phyloP scores from a whole-genome alignment of 148 eudicot genomes.

The Talinum fruticosum region DNA sequence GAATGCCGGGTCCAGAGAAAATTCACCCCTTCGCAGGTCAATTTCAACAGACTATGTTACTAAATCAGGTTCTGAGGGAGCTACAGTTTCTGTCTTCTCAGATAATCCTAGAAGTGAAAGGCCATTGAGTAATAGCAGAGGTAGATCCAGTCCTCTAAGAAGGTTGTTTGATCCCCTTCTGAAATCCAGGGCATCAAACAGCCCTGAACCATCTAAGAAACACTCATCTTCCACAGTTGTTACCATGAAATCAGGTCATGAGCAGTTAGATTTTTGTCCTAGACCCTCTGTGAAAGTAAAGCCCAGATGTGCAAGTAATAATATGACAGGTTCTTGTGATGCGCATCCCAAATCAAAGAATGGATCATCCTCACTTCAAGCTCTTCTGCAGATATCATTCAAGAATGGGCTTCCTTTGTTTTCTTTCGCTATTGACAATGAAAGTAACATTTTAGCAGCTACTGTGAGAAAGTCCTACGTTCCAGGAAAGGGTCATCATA shows the following conservation, averaged over 20 bases:
- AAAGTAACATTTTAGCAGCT: constrained; percentile 65
- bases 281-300: constrained; percentile 29
- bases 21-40: constrained; percentile 35
- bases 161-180: constrained; percentile 78
- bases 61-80: constrained; percentile 32
- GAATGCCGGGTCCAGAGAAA: constrained; percentile 45
- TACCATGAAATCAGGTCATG: constrained; percentile 27
- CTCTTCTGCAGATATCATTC: constrained; percentile 64
- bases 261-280: constrained; percentile 26
- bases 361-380: constrained; percentile 43
- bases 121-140: constrained; percentile 32
- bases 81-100: constrained; percentile 21
- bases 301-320: constrained; percentile 25
- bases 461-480: constrained; percentile 48
- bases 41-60: constrained; percentile 32
- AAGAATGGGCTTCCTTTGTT: constrained; percentile 84
- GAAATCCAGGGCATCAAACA: constrained; percentile 48
- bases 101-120: constrained; percentile 35
- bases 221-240: constrained; percentile 26
- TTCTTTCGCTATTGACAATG: constrained; percentile 64
- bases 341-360: constrained; percentile 27
- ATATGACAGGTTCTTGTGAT: constrained; percentile 19
- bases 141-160: constrained; percentile 74
- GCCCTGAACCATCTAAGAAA: constrained; percentile 35
- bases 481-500: constrained; percentile 36